phyloP scores from a whole-genome alignment of 148 eudicot species.

The Cornus florida region DNA sequence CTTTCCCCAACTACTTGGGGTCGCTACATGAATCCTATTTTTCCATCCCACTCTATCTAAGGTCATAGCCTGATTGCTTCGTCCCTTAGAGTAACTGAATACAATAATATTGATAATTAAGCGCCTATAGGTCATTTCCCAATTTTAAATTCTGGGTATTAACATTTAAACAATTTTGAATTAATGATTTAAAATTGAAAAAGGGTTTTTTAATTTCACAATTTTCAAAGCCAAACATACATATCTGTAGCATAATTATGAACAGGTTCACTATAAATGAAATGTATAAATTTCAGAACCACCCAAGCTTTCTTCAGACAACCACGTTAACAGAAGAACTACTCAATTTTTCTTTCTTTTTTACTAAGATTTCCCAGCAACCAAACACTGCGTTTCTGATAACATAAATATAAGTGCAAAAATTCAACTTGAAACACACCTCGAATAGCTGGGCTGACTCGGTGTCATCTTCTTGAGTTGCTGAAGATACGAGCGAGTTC shows the following conservation, averaged over 20 bases:
- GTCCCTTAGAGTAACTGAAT: no score
- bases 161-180: background rate
- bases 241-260: background rate
- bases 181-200: no score
- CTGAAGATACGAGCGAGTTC: background rate
- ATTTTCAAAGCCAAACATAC: background rate
- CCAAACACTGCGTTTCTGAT: background rate
- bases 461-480: slow-evolving; percentile 27
- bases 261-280: no score
- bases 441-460: slow-evolving; percentile 39
- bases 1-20: no score
- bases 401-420: background rate
- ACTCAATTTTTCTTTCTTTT: background rate
- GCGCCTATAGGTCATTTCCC: no score
- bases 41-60: no score
- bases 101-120: no score
- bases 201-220: no score
- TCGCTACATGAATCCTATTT: no score
- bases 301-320: background rate
- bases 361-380: background rate
- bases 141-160: background rate
- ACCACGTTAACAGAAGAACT: background rate
- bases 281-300: background rate
- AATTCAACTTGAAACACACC: slow-evolving; percentile 18
- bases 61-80: no score